Evolutionary conservation across 1,284 basidiomycete species (phyloP).

Genomic region (Ceratorhiza oryzae-sativae): DNA sequence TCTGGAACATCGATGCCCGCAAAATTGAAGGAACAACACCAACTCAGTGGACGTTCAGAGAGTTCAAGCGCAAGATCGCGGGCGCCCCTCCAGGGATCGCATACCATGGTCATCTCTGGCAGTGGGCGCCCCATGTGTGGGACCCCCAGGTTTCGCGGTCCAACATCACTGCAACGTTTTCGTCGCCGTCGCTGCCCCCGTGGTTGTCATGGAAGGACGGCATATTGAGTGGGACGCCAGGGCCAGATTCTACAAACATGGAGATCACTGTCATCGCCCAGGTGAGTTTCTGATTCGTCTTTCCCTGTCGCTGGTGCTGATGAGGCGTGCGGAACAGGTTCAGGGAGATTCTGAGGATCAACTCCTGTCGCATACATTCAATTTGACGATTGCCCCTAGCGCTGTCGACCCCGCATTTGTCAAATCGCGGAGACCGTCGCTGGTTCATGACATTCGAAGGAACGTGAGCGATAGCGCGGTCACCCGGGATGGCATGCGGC

Average conservation of each 20-base stretch:
- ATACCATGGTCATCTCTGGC: slow-evolving; percentile 73
- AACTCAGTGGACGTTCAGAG: slow-evolving; percentile 88
- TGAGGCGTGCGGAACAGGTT: slow-evolving; percentile 20
- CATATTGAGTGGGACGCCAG: slow-evolving; percentile 73
- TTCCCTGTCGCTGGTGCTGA: slow-evolving; percentile 21
- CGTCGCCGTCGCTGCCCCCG: slow-evolving; percentile 77
- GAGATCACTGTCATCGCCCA: slow-evolving; percentile 74
- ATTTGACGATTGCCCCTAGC: slow-evolving; percentile 72
- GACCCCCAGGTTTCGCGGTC: slow-evolving; percentile 90
- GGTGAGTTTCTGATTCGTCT: slow-evolving; percentile 55
- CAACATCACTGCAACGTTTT: slow-evolving; percentile 80
- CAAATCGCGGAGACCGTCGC: slow-evolving; percentile 65
- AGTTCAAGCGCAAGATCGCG: slow-evolving; percentile 87
- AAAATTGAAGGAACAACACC: slow-evolving; percentile 57
- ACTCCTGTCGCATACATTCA: slow-evolving; percentile 67
- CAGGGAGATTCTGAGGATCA: slow-evolving; percentile 76
- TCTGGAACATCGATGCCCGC: slow-evolving; percentile 98
- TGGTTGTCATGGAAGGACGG: slow-evolving; percentile 93
- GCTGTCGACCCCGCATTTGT: slow-evolving; percentile 64
- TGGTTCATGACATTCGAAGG: slow-evolving; percentile 65
- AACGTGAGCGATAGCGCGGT: slow-evolving; percentile 66
- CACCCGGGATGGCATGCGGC: slow-evolving; percentile 47
- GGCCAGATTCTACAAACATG: slow-evolving; percentile 72
- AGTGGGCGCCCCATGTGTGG: slow-evolving; percentile 95
- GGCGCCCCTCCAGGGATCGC: slow-evolving; percentile 82